Percentiles rank a stretch among this genome's conserved stretches.
phyloP scores from a whole-genome alignment of 2,329 filamentous ascomycete species.

The Nigrospora osmanthi region DNA sequence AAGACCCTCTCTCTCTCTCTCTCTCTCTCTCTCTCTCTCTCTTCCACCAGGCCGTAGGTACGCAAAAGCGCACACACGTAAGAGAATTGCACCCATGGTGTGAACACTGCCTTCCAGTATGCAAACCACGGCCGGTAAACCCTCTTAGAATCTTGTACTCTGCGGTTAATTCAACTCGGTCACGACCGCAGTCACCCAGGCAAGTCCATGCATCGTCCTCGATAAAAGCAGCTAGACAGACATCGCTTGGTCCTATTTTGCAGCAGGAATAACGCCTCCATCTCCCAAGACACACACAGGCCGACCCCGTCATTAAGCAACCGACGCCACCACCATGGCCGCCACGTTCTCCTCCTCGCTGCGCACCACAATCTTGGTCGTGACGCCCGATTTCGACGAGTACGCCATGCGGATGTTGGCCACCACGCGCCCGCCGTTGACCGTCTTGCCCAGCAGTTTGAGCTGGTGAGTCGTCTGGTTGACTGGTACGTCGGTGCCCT shows the following conservation, averaged over 20 bases:
- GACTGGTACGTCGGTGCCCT: conserved; percentile 86
- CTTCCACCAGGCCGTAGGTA: no score
- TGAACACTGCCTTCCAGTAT: no score
- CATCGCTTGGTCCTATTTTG: conserved; percentile 19
- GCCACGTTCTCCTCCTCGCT: conserved; percentile 92
- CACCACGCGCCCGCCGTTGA: conserved; percentile 82
- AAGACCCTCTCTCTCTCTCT: no score
- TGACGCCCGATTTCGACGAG: conserved; percentile 86
- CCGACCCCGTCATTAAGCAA: conserved; percentile 51
- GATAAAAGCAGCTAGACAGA: conserved; percentile 2
- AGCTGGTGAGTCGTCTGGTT: conserved; percentile 88
- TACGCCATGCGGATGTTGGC: conserved; percentile 88
- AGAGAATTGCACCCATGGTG: no score
- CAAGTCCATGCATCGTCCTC: no score
- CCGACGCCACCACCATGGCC: conserved; percentile 72
- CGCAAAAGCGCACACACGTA: no score
- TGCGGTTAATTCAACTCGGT: no score
- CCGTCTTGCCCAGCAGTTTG: conserved; percentile 92
- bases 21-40: no score
- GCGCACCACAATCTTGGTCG: conserved; percentile 88
- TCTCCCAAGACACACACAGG: conserved; percentile 4
- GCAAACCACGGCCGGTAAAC: no score
- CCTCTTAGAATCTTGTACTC: no score
- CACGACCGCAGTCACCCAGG: no score
- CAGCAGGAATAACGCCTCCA: conserved; percentile 16